Conservation (phyloP, 495 filamentous ascomycete genomes). For the Apodospora peruviana region DNA sequence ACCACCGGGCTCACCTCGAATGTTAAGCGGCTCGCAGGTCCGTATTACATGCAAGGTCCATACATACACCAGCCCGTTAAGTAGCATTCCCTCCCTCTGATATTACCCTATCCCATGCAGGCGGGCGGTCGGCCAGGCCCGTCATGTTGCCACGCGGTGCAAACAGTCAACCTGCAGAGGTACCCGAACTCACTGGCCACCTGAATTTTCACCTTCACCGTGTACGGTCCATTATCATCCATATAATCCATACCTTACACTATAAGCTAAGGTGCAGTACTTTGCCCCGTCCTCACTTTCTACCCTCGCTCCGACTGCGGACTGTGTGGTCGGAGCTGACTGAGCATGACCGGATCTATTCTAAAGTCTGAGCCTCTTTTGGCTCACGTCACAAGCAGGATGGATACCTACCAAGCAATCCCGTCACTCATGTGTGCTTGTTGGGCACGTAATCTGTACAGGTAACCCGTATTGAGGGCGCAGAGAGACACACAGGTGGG, state of each 20-base stretch:
- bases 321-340: background rate
- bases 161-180: background rate
- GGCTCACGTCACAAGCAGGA: background rate
- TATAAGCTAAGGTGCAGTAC: too few species aligned
- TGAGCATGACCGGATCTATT: too few species aligned
- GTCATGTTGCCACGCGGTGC: background rate
- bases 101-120: background rate
- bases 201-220: background rate
- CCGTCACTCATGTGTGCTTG: background rate
- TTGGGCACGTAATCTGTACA: too few species aligned
- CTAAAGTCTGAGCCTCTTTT: too few species aligned
- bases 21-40: conserved; percentile 4
- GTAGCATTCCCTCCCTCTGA: too few species aligned
- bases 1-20: background rate
- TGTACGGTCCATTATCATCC: too few species aligned
- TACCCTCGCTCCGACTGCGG: too few species aligned
- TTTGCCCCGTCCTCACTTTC: too few species aligned
- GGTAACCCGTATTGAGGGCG: too few species aligned
- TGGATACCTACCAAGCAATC: background rate
- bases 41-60: conserved; percentile 12
- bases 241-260: too few species aligned
- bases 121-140: background rate
- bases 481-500: too few species aligned
- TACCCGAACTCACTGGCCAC: background rate
- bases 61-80: background rate